Conservation (phyloP, 2,329 filamentous ascomycete species). For the Penicillium oxalicum region DNA sequence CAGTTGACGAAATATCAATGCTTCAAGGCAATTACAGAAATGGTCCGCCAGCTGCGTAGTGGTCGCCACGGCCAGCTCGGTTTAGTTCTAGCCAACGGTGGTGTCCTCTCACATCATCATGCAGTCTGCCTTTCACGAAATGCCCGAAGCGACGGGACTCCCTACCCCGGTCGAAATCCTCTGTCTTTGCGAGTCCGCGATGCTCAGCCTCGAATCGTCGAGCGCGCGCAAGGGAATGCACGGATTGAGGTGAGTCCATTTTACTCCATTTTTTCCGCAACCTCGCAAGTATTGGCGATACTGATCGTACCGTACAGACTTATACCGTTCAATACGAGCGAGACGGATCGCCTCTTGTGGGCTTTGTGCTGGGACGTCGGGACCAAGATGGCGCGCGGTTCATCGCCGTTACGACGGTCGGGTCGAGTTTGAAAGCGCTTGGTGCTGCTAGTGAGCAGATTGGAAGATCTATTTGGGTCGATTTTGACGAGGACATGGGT, state of each 20-base stretch:
- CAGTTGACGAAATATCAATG: too few species aligned
- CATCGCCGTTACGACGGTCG: neutral
- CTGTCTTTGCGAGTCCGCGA: neutral
- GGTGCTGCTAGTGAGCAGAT: neutral
- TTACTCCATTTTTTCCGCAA: neutral
- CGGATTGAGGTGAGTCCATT: neutral
- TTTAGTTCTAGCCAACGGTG: conserved; percentile 60
- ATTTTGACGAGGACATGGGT: neutral
- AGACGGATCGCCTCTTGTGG: neutral
- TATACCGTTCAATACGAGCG: conserved; percentile 5
- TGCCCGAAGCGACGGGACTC: conserved; percentile 34
- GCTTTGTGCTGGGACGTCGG: neutral
- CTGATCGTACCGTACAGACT: neutral
- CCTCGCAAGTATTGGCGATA: too few species aligned
- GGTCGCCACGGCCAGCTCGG: conserved; percentile 44
- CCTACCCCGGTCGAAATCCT: neutral
- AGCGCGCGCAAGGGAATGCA: neutral
- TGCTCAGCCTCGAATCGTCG: neutral
- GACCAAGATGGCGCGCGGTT: neutral
- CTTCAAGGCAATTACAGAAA: conserved; percentile 47
- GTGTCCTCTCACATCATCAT: conserved; percentile 60
- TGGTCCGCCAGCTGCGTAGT: conserved; percentile 49
- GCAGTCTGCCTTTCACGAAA: conserved; percentile 52
- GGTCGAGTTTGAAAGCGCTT: neutral
- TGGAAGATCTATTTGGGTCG: neutral